Evolutionary conservation across 164 flowering plant species (phyloP).

Genomic region (Annona cherimola): DNA sequence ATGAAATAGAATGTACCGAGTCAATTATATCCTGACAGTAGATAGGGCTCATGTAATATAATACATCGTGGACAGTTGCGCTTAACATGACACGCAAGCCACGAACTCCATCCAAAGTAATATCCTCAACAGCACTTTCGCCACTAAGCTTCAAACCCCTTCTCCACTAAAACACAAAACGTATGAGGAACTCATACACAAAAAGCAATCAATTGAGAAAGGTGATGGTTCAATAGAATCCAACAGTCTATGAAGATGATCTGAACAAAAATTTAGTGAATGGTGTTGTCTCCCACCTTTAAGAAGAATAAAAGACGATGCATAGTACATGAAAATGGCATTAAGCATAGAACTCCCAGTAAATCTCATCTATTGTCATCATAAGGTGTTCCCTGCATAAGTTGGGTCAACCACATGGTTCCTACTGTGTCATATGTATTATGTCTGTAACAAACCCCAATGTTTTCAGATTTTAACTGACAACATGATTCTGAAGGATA

Average conservation of each 20-base stretch:
- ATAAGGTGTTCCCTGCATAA: no score
- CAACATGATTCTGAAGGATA: not conserved
- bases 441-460: no score
- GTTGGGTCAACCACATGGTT: no score
- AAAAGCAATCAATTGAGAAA: not conserved
- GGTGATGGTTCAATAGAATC: not conserved
- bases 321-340: not conserved
- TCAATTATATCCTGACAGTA: constrained; percentile 92
- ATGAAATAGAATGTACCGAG: constrained; percentile 48
- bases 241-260: not conserved
- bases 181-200: not conserved
- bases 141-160: constrained; percentile 90
- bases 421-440: no score
- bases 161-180: constrained; percentile 74
- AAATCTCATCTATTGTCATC: not conserved
- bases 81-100: constrained; percentile 80
- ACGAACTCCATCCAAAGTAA: constrained; percentile 87
- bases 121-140: constrained; percentile 84
- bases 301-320: not conserved
- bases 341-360: not conserved
- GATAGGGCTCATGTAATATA: constrained; percentile 99
- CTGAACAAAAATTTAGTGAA: not conserved
- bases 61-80: constrained; percentile 96
- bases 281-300: not conserved
- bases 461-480: no score